Base-by-base conservation (phyloP, 2,329 filamentous ascomycete genomes). In the Colletotrichum gigasporum region DNA sequence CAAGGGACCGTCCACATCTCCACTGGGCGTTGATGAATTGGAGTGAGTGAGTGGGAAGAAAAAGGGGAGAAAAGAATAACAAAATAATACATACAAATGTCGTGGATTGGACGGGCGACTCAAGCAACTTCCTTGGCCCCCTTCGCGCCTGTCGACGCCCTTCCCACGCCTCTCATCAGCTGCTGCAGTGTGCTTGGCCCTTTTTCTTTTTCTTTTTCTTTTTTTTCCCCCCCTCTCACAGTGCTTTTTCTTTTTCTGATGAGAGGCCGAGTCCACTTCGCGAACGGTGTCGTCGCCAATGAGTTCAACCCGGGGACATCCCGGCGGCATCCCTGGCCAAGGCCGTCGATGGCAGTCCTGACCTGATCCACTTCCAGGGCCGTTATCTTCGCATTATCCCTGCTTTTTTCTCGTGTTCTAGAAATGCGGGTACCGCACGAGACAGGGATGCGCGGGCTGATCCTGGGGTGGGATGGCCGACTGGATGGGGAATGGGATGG, bases 391-490 rank as follows among this genome's bases (percentile, higher is more conserved):
- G 48, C 12, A 22, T 32, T 26, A 60, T 61, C 55, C 61, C 61
- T 64, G 55, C 32, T 47, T 54, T 60, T 62, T 50, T 62, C 61
- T 64, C 55, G 61, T 64, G 61, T 64, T 64, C 61, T 64, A 42
- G 32, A 64, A 60, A 59, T 48, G 61, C 32, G 60, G 60, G 28
- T 47, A 42, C 28, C 35, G 37, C 20, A 47, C 4, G 11, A 56
- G 22, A 52, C 39, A 35, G 41, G 42, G 34, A 39, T 41, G 34
- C 16, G 30, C n/a, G n/a, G n/a, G n/a, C n/a, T n/a, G n/a, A n/a
- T n/a, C n/a, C n/a, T n/a, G n/a, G n/a, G n/a, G n/a, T n/a, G n/a
- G n/a, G n/a, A n/a, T n/a, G n/a, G n/a, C n/a, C n/a, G 30, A 24
- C 10, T 24, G 47, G 28, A 51, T 26, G 28, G 30, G 41, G 30